Conservation (phyloP, 2,329 filamentous ascomycete species). For the Epichloe gansuensis region DNA sequence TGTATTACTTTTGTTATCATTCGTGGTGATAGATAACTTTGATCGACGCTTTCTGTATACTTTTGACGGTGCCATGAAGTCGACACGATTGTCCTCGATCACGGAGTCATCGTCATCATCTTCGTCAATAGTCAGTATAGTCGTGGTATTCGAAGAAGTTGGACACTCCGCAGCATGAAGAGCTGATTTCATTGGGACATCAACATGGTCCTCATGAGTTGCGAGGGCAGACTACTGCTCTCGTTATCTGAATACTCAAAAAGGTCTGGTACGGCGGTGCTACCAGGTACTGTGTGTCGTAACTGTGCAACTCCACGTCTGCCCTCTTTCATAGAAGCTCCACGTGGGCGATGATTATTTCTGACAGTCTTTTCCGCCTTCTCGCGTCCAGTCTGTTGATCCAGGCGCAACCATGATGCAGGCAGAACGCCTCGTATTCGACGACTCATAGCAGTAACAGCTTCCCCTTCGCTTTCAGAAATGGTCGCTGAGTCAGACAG, state of each 20-base stretch:
- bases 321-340: conserved; percentile 25
- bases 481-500: conserved; percentile 14
- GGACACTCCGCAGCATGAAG: neutral
- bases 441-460: conserved; percentile 27
- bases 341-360: conserved; percentile 16
- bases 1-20: conserved; percentile 14
- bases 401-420: conserved; percentile 54
- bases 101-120: conserved; percentile 26
- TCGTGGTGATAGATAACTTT: conserved; percentile 15
- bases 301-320: conserved; percentile 40
- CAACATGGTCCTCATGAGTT: neutral
- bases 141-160: neutral
- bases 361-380: conserved; percentile 18
- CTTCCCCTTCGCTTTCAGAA: conserved; percentile 30
- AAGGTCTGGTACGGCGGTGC: conserved; percentile 22
- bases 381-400: conserved; percentile 30
- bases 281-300: conserved; percentile 20
- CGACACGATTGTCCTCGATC: conserved; percentile 40
- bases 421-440: conserved; percentile 50
- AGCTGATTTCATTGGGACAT: neutral
- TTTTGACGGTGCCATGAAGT: conserved; percentile 34
- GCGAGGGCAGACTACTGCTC: neutral
- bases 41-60: conserved; percentile 29
- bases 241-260: conserved; percentile 29
- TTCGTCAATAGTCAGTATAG: neutral